Conservation (phyloP, 2,329 filamentous ascomycete species). For the Uncinocarpus reesii region DNA sequence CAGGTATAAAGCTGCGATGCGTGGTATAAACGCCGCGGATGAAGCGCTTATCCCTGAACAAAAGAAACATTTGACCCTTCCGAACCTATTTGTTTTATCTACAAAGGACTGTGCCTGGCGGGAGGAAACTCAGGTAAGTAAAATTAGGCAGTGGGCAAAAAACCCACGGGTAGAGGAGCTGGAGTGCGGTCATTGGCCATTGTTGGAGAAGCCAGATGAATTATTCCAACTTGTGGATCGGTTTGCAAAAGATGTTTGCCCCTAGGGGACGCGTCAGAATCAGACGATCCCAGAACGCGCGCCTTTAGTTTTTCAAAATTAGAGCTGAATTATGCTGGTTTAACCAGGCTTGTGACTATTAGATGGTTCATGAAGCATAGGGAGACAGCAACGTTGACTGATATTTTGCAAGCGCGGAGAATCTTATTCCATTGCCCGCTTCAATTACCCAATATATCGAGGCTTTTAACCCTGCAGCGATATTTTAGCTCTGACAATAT, state of each 20-base stretch:
- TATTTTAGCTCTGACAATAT: too few relatives aligned
- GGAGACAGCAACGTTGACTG: too few relatives aligned
- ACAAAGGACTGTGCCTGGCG: not conserved
- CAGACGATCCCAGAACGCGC: too few relatives aligned
- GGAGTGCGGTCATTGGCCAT: conserved; percentile 1
- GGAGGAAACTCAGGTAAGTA: not conserved
- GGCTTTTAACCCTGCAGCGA: too few relatives aligned
- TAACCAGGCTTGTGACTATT: too few relatives aligned
- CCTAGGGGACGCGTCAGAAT: too few relatives aligned
- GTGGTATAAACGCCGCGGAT: not conserved
- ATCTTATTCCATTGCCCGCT: too few relatives aligned
- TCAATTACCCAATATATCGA: too few relatives aligned
- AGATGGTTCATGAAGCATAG: too few relatives aligned
- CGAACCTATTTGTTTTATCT: not conserved
- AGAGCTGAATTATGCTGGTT: too few relatives aligned
- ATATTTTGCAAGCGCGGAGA: too few relatives aligned
- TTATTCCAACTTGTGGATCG: not conserved
- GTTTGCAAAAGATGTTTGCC: not conserved
- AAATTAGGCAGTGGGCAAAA: not conserved
- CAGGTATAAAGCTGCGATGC: not conserved
- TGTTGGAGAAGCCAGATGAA: not conserved
- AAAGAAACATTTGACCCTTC: not conserved
- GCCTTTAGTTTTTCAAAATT: too few relatives aligned
- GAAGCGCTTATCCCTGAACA: not conserved
- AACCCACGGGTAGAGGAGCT: not conserved